Percentiles rank a stretch among this genome's conserved stretches.
phyloP scores from a whole-genome alignment of 1,139 yeast species.

The Eremothecium coryli region DNA sequence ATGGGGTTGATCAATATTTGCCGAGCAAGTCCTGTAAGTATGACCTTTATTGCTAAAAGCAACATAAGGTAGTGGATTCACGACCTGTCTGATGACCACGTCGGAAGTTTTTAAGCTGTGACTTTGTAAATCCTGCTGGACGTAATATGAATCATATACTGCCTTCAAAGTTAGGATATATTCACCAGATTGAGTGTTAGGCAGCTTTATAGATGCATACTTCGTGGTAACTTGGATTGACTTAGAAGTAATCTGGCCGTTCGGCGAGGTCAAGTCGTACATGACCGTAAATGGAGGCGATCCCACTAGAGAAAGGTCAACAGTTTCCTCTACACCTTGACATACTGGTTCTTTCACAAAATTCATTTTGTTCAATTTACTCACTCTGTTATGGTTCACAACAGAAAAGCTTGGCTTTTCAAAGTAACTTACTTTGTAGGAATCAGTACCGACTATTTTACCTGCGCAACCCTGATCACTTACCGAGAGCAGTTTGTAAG shows the following conservation, averaged over 20 bases:
- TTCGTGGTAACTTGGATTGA: conserved; percentile 44
- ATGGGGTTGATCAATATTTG: conserved; percentile 33
- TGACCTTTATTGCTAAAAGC: conserved; percentile 41
- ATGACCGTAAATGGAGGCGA: conserved; percentile 64
- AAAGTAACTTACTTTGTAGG: conserved; percentile 41
- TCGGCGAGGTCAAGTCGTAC: conserved; percentile 57
- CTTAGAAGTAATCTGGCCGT: conserved; percentile 34
- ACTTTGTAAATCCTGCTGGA: conserved; percentile 35
- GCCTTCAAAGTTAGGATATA: conserved; percentile 55
- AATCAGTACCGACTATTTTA: conserved; percentile 33
- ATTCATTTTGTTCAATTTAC: conserved; percentile 17
- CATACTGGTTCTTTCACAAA: conserved; percentile 36
- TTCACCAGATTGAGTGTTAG: conserved; percentile 41
- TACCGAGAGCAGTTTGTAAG: conserved; percentile 49
- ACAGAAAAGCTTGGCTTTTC: conserved; percentile 47
- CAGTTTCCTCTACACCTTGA: conserved; percentile 40
- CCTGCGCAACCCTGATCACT: conserved; percentile 68
- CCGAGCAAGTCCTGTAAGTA: conserved; percentile 49
- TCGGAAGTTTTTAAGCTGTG: conserved; percentile 29
- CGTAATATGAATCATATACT: conserved; percentile 60
- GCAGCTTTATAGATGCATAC: conserved; percentile 39
- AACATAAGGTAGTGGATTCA: conserved; percentile 53
- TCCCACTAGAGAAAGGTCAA: conserved; percentile 49
- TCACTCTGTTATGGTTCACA: conserved; percentile 29
- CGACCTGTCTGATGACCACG: conserved; percentile 48